A percentile compares a stretch with the other conserved stretches of the same genome.
phyloP scores from a whole-genome alignment of 106 monocot genomes.

The Xerophyta viscosa region DNA sequence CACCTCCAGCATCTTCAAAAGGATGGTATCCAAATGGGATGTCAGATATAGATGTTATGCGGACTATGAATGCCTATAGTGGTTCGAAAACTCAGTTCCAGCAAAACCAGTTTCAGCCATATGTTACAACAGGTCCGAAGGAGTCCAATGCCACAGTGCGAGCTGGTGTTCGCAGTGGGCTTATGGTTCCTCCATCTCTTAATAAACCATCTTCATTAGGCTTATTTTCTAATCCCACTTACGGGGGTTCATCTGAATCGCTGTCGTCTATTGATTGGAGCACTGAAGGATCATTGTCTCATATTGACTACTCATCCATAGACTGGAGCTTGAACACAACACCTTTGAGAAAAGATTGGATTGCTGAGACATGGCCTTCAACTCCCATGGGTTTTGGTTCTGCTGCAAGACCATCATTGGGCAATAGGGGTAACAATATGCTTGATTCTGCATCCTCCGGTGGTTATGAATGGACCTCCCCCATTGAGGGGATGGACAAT shows the following conservation, averaged over 20 bases:
- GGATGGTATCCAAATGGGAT: conserved; percentile 30
- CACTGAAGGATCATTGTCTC: conserved; percentile 13
- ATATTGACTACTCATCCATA: conserved; percentile 60
- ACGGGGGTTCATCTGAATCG: conserved; percentile 20
- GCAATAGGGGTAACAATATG: conserved; percentile 10
- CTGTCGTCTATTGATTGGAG: conserved; percentile 50
- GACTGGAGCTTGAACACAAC: conserved; percentile 77
- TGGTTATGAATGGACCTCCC: conserved; percentile 62
- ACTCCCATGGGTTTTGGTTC: conserved; percentile 36
- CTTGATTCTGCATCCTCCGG: conserved; percentile 2
- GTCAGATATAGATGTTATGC: conserved; percentile 13
- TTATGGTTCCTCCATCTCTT: conserved; percentile 14
- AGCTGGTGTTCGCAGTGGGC: conserved; percentile 21
- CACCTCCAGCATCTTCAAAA: conserved; percentile 7
- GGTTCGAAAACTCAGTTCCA: conserved; percentile 12
- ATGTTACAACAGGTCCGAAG: conserved; percentile 13
- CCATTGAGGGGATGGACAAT: conserved; percentile 68
- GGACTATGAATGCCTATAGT: not conserved
- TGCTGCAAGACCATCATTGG: conserved; percentile 4
- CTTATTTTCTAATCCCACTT: conserved; percentile 47
- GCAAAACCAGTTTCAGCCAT: conserved; percentile 18
- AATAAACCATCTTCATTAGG: conserved; percentile 49
- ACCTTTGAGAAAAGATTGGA: conserved; percentile 12
- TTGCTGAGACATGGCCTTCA: conserved; percentile 35
- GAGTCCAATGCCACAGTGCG: conserved; percentile 19